Conservation (phyloP, 768 basidiomycete species). For the Mycena indigotica region DNA sequence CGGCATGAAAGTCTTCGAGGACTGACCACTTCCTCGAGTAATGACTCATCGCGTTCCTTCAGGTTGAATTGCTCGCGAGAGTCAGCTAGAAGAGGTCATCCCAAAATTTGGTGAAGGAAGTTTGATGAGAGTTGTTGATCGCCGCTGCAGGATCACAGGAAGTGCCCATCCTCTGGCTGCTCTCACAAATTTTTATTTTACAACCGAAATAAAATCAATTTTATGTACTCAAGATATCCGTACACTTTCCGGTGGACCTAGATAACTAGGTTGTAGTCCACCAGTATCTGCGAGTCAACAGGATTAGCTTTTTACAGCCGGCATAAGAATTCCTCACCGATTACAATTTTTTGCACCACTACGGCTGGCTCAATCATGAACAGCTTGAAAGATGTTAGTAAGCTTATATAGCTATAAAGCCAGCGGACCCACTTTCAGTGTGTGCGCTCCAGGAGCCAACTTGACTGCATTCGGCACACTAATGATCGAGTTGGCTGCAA, state of each 20-base stretch:
- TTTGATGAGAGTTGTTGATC: no score
- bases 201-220: neutral
- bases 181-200: neutral
- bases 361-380: slow-evolving; percentile 63
- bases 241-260: slow-evolving; percentile 65
- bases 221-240: slow-evolving; percentile 19
- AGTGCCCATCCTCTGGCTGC: no score
- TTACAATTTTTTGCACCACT: slow-evolving; percentile 63
- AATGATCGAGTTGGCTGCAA: slow-evolving; percentile 56
- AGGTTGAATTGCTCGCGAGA: neutral
- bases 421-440: slow-evolving; percentile 48
- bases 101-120: no score
- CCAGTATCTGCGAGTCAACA: slow-evolving; percentile 50
- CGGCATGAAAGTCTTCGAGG: neutral
- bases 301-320: neutral
- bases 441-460: slow-evolving; percentile 55
- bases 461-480: slow-evolving; percentile 41
- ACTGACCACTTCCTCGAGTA: neutral
- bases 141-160: no score
- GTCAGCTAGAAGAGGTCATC: neutral
- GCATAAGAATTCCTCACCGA: slow-evolving; percentile 38
- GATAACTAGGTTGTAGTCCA: slow-evolving; percentile 55
- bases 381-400: slow-evolving; percentile 33
- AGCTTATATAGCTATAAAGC: neutral
- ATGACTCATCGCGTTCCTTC: neutral